Base-by-base conservation (phyloP, 2,329 filamentous ascomycete species). In the Pseudogymnoascus sp. region DNA sequence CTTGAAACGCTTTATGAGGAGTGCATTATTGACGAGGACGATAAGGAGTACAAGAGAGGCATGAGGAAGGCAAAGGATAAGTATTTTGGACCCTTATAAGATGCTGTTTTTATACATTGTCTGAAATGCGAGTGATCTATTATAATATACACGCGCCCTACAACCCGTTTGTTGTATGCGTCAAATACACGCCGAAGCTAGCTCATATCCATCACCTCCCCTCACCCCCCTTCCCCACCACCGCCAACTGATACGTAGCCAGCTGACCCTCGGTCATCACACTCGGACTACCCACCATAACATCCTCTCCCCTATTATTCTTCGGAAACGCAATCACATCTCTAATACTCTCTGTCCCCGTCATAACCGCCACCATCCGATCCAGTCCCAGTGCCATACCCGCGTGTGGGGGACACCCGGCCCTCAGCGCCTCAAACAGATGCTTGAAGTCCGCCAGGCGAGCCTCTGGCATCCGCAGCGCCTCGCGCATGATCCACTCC, bases 321-420 rank as follows among this genome's bases (percentile, higher is more conserved):
- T 99, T 99, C 0, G 95, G 96, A 73, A 99, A 99, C 0, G 93
- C 93, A 75, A 99, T 97, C 1, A 99, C 93, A 77, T 99, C 93
- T 65, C 90, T 81, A 2, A 99, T 89, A 1, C 89, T 92, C 10
- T 89, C 82, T 34, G 84, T 88, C 1, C 88, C 89, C 21, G 89
- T 84, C 80, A 99, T 84, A 0, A 96, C 79, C 0, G 93, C 89
- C 41, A 95, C 82, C 60, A 99, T 76, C 3, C 95, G 83, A 75
- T 99, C 95, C 74, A 97, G 96, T 0, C 95, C 95, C 14, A 99
- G 79, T 0, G 95, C 95, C 68, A 99, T 89, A 0, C 95, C 95
- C 0, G 95, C 93, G 73, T 99, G 95, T 0, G 95, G 96, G 11
- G 95, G 95, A 78, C 95, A 98, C 0, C 93, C 96, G 0, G 90